These are phyloP conservation scores for Monosporozyma unispora DNA, from an alignment of 805 yeast species.

Conservation along the genomic window DNA sequence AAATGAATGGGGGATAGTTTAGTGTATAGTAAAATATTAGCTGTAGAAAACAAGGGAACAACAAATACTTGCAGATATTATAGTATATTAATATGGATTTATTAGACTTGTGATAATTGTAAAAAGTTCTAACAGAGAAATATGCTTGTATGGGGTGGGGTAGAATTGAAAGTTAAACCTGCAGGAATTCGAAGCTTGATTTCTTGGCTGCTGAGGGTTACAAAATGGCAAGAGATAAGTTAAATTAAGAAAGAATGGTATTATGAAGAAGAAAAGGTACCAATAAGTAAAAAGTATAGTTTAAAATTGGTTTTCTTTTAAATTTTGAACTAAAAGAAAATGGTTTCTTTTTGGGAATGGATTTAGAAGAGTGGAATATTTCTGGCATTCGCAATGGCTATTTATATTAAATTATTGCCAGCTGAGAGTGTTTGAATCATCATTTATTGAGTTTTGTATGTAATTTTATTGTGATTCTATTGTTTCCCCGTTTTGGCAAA, in stretches of 20 bases:
- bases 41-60: neutral
- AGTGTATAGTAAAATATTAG: too few species aligned
- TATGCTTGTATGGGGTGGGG: neutral
- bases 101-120: neutral
- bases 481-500: too few species aligned
- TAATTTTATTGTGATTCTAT: too few species aligned
- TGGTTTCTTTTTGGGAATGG: neutral
- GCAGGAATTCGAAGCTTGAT: neutral
- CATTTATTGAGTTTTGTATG: neutral
- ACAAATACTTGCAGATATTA: neutral
- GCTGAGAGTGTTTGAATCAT: neutral
- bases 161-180: neutral
- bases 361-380: neutral
- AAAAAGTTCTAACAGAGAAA: neutral
- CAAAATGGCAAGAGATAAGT: neutral
- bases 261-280: neutral
- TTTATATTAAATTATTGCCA: neutral
- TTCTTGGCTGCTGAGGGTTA: neutral
- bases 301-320: neutral
- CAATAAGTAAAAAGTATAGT: neutral
- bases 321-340: neutral
- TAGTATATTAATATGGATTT: too few species aligned
- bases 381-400: neutral
- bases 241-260: neutral
- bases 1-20: neutral